Conservation (phyloP, 2,329 filamentous ascomycete genomes). For the Sordariomycetes sp. region DNA sequence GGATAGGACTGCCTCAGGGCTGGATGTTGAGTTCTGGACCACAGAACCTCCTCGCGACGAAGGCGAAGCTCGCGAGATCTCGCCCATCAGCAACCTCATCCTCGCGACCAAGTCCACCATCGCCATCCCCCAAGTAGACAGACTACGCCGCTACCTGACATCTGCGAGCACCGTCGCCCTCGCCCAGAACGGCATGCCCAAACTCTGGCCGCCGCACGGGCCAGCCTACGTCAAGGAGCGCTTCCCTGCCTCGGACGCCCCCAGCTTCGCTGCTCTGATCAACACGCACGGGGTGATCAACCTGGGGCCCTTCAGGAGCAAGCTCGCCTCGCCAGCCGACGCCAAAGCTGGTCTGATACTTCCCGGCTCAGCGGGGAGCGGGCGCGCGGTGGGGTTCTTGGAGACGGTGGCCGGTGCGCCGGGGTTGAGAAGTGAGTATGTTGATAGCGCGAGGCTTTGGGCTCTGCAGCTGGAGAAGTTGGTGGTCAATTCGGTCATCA, state of each 20-base stretch:
- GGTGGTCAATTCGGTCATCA: slow-evolving; percentile 70
- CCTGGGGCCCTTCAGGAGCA: slow-evolving; percentile 37
- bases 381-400: slow-evolving; percentile 25
- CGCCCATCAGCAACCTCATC: slow-evolving; percentile 60
- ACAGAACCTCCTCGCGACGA: slow-evolving; percentile 17
- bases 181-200: slow-evolving; percentile 81
- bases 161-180: slow-evolving; percentile 67
- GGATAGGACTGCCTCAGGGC: slow-evolving; percentile 17
- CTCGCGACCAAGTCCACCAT: slow-evolving; percentile 66
- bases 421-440: slow-evolving; percentile 28
- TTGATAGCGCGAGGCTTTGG: slow-evolving; percentile 37
- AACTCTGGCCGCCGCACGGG: slow-evolving; percentile 45
- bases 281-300: slow-evolving; percentile 48
- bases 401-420: slow-evolving; percentile 31
- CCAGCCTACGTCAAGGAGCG: slow-evolving; percentile 29
- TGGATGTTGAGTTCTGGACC: slow-evolving; percentile 48
- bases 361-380: slow-evolving; percentile 11
- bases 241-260: slow-evolving; percentile 29
- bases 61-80: slow-evolving; percentile 29
- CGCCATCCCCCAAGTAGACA: slow-evolving; percentile 51
- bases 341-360: slow-evolving; percentile 38
- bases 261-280: slow-evolving; percentile 64
- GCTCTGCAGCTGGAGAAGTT: slow-evolving; percentile 76
- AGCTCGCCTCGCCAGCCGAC: slow-evolving; percentile 41
- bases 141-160: slow-evolving; percentile 53